Conservation (phyloP, 2,329 filamentous ascomycete genomes). For the Lasiodiplodia theobromae region DNA sequence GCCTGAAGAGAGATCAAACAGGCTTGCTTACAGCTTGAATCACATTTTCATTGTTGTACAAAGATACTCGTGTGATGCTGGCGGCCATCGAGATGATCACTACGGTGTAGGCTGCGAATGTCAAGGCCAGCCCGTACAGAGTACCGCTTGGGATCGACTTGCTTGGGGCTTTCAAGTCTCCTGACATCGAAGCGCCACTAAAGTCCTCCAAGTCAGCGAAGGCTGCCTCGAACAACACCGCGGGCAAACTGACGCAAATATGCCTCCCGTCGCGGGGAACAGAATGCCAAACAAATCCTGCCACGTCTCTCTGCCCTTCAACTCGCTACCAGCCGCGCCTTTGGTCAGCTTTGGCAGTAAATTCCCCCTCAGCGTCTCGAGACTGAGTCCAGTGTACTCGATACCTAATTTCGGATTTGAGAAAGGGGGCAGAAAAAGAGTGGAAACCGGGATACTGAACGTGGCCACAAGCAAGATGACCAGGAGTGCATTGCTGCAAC, state of each 20-base stretch:
- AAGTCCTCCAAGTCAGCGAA: constrained; percentile 43
- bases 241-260: constrained; percentile 58
- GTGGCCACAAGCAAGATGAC: constrained; percentile 75
- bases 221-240: not conserved
- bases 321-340: constrained; percentile 68
- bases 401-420: constrained; percentile 67
- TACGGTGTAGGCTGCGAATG: constrained; percentile 76
- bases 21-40: constrained; percentile 69
- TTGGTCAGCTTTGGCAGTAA: constrained; percentile 71
- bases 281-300: constrained; percentile 86
- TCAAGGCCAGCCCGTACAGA: constrained; percentile 76
- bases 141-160: constrained; percentile 87
- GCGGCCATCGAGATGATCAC: constrained; percentile 81
- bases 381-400: constrained; percentile 78
- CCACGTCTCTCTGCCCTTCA: constrained; percentile 72
- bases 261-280: constrained; percentile 73
- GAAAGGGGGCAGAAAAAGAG: constrained; percentile 73
- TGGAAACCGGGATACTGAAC: constrained; percentile 83
- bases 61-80: constrained; percentile 75
- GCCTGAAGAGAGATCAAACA: not conserved
- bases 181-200: constrained; percentile 86
- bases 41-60: constrained; percentile 78
- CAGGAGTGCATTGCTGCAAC: constrained; percentile 79
- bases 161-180: constrained; percentile 82
- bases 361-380: constrained; percentile 75